A percentile compares a stretch with the other conserved stretches of the same genome.
These are phyloP conservation scores for Penstemon davidsonii DNA, from an alignment of 257 asterid genomes.

Conservation along the genomic window DNA sequence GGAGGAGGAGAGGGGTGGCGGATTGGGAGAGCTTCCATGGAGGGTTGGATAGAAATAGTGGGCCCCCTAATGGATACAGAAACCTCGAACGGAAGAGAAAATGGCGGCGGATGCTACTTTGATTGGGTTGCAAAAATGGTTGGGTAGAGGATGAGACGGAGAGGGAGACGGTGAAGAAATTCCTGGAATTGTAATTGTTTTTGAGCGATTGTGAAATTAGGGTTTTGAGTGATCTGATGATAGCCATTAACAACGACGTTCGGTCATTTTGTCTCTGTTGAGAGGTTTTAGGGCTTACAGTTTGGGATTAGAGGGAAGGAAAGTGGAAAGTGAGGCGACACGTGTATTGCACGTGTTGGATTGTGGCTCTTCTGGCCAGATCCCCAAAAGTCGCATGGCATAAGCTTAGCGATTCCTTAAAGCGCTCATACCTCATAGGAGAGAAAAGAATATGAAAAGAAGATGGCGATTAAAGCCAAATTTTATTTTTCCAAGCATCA, in stretches of 20 bases:
- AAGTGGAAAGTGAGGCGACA: conserved; percentile 22
- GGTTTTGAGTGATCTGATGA: conserved; percentile 66
- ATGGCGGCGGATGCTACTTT: conserved; percentile 38
- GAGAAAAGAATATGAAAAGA: too few relatives aligned
- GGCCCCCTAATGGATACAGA: conserved; percentile 53
- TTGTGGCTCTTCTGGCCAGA: neutral
- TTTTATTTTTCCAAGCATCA: too few relatives aligned
- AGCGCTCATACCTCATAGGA: too few relatives aligned
- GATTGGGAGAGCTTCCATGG: conserved; percentile 91
- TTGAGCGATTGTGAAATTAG: conserved; percentile 50
- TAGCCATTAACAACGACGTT: conserved; percentile 55
- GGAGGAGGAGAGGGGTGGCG: conserved; percentile 79
- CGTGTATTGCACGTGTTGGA: conserved; percentile 27
- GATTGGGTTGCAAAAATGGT: conserved; percentile 30
- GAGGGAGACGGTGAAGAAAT: conserved; percentile 45
- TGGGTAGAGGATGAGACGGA: conserved; percentile 35
- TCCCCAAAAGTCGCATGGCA: neutral
- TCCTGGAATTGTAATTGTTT: conserved; percentile 33
- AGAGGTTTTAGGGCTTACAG: conserved; percentile 20
- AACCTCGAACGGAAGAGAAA: conserved; percentile 54
- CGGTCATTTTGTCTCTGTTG: conserved; percentile 32
- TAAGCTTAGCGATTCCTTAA: neutral
- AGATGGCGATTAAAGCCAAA: too few relatives aligned
- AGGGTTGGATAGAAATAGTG: conserved; percentile 75
- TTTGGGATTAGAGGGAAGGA: conserved; percentile 27